Percentiles rank a stretch among this genome's conserved stretches.
Conservation (phyloP, 345 rosid species). For the Geranium brycei region DNA sequence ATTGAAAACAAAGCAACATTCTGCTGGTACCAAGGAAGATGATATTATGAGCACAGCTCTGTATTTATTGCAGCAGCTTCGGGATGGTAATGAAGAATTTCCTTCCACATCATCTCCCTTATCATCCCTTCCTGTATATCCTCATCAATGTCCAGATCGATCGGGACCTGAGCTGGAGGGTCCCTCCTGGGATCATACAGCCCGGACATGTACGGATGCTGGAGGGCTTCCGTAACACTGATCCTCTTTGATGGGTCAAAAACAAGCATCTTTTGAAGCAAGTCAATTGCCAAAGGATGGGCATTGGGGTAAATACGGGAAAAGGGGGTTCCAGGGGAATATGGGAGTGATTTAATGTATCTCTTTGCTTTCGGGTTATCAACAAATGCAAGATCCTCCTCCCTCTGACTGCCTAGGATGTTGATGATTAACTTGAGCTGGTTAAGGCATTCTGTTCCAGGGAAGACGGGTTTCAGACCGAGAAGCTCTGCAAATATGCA, state of each 20-base stretch:
- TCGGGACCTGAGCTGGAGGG: conserved; percentile 56
- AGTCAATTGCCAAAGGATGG: conserved; percentile 56
- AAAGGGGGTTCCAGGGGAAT: conserved; percentile 40
- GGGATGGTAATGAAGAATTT: conserved; percentile 65
- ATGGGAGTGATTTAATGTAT: conserved; percentile 53
- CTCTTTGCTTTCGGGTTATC: conserved; percentile 60
- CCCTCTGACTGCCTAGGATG: conserved; percentile 62
- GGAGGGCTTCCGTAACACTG: conserved; percentile 66
- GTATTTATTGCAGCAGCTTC: conserved; percentile 23
- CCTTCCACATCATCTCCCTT: conserved; percentile 71
- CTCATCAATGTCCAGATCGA: conserved; percentile 66
- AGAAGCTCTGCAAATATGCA: conserved; percentile 86
- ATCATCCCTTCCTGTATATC: conserved; percentile 54
- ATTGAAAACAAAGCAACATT: neutral
- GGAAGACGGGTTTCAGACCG: conserved; percentile 68
- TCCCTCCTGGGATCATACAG: conserved; percentile 48
- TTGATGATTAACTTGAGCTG: conserved; percentile 71
- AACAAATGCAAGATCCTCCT: conserved; percentile 59
- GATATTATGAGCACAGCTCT: conserved; percentile 17
- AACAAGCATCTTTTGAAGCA: conserved; percentile 70
- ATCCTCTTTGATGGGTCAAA: conserved; percentile 74
- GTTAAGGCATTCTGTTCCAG: conserved; percentile 68
- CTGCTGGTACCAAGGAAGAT: neutral
- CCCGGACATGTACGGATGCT: conserved; percentile 69
- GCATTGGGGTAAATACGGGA: conserved; percentile 49